phyloP scores from a whole-genome alignment of 179 eudicot species.

The Spergularia azorica region DNA sequence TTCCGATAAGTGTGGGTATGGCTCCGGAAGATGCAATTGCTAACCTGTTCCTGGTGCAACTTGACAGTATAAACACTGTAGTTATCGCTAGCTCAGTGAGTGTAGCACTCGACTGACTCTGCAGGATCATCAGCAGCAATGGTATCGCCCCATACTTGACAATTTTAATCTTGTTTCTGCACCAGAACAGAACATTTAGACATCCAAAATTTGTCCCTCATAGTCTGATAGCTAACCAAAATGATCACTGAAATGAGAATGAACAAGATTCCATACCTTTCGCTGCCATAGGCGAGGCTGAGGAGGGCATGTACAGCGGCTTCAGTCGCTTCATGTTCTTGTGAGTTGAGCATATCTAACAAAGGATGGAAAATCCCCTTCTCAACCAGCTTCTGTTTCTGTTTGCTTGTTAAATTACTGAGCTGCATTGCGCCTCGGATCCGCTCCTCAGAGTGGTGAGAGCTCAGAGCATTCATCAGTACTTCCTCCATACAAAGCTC shows the following conservation, averaged over 20 bases:
- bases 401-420: slow-evolving; percentile 43
- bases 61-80: slow-evolving; percentile 56
- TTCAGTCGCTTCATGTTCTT: slow-evolving; percentile 48
- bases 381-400: slow-evolving; percentile 50
- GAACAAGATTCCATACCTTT: slow-evolving; percentile 38
- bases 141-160: slow-evolving; percentile 56
- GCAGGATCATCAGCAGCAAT: slow-evolving; percentile 37
- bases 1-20: slow-evolving; percentile 40
- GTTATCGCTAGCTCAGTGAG: slow-evolving; percentile 48
- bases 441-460: slow-evolving; percentile 36
- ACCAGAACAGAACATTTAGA: not conserved
- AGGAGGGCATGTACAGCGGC: slow-evolving; percentile 68
- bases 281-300: slow-evolving; percentile 67
- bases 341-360: slow-evolving; percentile 45
- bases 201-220: not conserved
- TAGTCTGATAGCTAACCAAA: not conserved
- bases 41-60: slow-evolving; percentile 48
- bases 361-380: slow-evolving; percentile 46
- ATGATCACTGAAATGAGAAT: too few species aligned
- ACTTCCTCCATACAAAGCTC: slow-evolving; percentile 39
- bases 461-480: slow-evolving; percentile 47
- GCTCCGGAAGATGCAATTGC: slow-evolving; percentile 52
- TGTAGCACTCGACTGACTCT: slow-evolving; percentile 33
- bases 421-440: slow-evolving; percentile 48
- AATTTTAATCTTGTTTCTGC: slow-evolving; percentile 63